These are phyloP conservation scores for Chlorophyllum brunneum DNA, from an alignment of 768 basidiomycete genomes.

Conservation along the genomic window DNA sequence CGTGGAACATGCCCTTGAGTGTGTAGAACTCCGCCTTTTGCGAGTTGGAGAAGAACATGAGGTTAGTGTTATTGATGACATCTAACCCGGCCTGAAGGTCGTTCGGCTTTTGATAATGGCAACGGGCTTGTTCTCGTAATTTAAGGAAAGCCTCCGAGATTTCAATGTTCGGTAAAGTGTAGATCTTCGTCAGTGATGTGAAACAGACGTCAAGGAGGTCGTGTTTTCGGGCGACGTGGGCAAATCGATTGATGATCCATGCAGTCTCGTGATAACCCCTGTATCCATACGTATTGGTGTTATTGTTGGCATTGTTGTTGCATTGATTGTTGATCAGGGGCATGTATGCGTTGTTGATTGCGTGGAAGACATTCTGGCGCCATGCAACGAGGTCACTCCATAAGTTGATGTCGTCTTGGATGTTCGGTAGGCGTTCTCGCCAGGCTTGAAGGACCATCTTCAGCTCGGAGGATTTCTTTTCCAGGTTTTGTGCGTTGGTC, in stretches of 20 bases:
- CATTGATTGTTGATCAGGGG: slow-evolving; percentile 74
- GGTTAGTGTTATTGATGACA: slow-evolving; percentile 98
- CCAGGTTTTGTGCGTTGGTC: slow-evolving; percentile 85
- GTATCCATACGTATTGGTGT: slow-evolving; percentile 82
- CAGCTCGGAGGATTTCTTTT: slow-evolving; percentile 91
- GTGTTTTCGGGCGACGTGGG: slow-evolving; percentile 97
- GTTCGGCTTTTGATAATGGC: slow-evolving; percentile 93
- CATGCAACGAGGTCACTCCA: slow-evolving; percentile 99
- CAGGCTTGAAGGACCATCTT: slow-evolving; percentile 96
- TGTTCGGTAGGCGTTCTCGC: slow-evolving; percentile 94
- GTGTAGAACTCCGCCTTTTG: slow-evolving; percentile 99
- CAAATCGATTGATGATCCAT: slow-evolving; percentile 99
- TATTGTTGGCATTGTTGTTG: slow-evolving; percentile 46
- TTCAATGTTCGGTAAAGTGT: slow-evolving; percentile 98
- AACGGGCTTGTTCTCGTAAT: slow-evolving; percentile 95
- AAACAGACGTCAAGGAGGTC: slow-evolving; percentile 95
- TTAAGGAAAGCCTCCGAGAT: slow-evolving; percentile 99
- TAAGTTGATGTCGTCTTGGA: slow-evolving; percentile 95
- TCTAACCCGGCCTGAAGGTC: slow-evolving; percentile 94
- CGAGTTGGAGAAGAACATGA: slow-evolving; percentile 91
- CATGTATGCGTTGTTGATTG: slow-evolving; percentile 94
- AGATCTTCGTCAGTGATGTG: slow-evolving; percentile 92
- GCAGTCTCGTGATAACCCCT: slow-evolving; percentile 98
- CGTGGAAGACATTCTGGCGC: slow-evolving; percentile 97
- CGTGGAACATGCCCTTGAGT: slow-evolving; percentile 97